Evolutionary conservation across 768 basidiomycete genomes (phyloP), one percentile per base, ranked within the genome.

Genomic region (Kwoniella sp.): DNA sequence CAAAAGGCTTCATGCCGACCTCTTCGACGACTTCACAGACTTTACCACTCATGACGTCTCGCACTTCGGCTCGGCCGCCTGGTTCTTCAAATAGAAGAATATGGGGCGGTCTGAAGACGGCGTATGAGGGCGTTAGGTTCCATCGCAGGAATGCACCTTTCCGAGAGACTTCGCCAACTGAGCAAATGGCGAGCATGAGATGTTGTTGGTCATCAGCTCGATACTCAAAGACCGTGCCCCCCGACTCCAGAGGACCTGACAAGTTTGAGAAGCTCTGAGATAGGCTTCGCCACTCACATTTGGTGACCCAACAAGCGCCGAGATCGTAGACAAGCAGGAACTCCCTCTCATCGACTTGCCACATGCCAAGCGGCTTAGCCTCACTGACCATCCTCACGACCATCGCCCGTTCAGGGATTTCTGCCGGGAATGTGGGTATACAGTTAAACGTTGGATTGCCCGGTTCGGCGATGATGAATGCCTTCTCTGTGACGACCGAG

Each of bases 251-350:
- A n/a, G n/a, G n/a, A n/a, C n/a, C n/a, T n/a, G n/a, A n/a, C n/a
- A n/a, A n/a, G n/a, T n/a, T n/a, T n/a, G n/a, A n/a, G n/a, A n/a
- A n/a, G n/a, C n/a, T n/a, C n/a, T n/a, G n/a, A n/a, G n/a, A n/a
- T n/a, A n/a, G n/a, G n/a, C n/a, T n/a, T n/a, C 60, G 5, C 29
- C 51, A 61, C 76, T 63, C 53, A 77, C 74, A 74, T 41, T 78
- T 78, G 2, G 72, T 75, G 2, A 78, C 76, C 55, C 72, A 75
- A 64, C 74, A 78, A 8, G 70, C 74, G 7, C 76, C 76, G 65
- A 67, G 68, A 9, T 75, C 68, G 45, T 78, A 78, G 0, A 69
- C 74, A 63, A 78, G 57, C 53, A 74, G 41, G 63, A 78, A 78
- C 62, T 78, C 76, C 50, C 71, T 71, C 67, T 78, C 74, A n/a